Base-by-base conservation (phyloP, 148 eudicot genomes). In the Drosera capensis region DNA sequence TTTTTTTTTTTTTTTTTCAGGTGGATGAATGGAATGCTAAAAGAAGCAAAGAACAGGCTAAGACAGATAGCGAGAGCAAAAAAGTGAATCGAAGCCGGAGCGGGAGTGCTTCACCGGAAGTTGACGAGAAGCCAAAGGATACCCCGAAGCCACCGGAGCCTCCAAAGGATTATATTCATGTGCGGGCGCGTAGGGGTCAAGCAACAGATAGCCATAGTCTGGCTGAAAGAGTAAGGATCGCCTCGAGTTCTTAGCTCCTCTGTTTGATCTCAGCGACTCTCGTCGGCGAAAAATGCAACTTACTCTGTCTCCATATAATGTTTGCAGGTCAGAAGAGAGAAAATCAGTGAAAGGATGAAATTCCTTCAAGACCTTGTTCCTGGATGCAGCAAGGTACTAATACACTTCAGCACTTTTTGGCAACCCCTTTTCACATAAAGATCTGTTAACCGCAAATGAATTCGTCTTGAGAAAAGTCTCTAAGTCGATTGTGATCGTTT, bases 321-420 rank as follows among this genome's bases (percentile, higher is more conserved):
- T 23, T 17, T 42, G 2, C 55, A 88, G 96, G 96, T 80, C 11
- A 56, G 97, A 21, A 68, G 97, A 54, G 97, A 88, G 46, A 88
- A 80, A 60, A 83, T 88, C 23, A 72, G 96, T 63, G 86, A 83
- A 43, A 62, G 70, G 36, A 48, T 67, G 69, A 67, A 54, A 53
- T 55, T 77, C 52, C 48, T 77, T 18, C 84, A 77, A 49, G 79
- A 70, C 70, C 79, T 77, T 45, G 79, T 77, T 42, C 96, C 96
- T 17, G 96, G 96, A 23, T 88, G 96, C 64, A 75, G 77, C 58
- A 88, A 88, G 96, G 96, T 87, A 40, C 0, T 7, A 4, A 6
- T 14, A 11, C 14, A 28, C n/a, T 11, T 39, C 17, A 14, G 0
- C n/a, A n/a, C n/a, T n/a, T n/a, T 34, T 13, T 1, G n/a, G n/a